Evolutionary conservation across 2,329 filamentous ascomycete species (phyloP).

Genomic region (Didymella sp.): DNA sequence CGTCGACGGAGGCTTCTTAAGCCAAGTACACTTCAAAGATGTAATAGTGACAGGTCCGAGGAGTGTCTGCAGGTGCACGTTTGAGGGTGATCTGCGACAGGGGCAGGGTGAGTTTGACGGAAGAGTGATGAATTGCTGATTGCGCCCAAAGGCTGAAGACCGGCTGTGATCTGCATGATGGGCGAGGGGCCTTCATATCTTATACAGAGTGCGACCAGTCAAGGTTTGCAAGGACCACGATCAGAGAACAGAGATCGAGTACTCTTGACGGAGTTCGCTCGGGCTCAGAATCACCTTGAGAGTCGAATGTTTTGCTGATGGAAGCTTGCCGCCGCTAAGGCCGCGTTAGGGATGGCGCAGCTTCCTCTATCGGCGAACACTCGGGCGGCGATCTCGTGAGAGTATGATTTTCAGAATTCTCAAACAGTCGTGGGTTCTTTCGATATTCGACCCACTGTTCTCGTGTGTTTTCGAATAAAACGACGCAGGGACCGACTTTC

Average conservation of each 20-base stretch:
- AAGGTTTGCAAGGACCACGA: conserved; percentile 12
- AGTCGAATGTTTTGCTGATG: conserved; percentile 9
- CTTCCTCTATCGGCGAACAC: neutral
- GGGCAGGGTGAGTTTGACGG: neutral
- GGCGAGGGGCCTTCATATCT: conserved; percentile 1
- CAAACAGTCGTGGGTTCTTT: conserved; percentile 11
- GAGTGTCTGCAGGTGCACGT: neutral
- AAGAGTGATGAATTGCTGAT: conserved; percentile 9
- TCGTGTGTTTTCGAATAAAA: conserved; percentile 8
- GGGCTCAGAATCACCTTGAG: conserved; percentile 14
- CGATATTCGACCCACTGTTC: conserved; percentile 15
- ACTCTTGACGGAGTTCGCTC: conserved; percentile 22
- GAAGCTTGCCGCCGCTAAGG: conserved; percentile 1
- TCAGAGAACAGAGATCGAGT: conserved; percentile 1
- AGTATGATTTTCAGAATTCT: conserved; percentile 8
- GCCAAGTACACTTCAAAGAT: neutral
- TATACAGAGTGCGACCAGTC: conserved; percentile 12
- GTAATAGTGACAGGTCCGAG: neutral
- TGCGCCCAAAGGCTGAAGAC: conserved; percentile 2
- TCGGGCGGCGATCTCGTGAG: conserved; percentile 7
- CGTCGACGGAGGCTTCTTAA: neutral
- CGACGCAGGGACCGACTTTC: conserved; percentile 5
- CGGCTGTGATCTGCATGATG: conserved; percentile 9
- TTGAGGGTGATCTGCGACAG: neutral
- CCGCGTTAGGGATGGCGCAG: neutral